Evolutionary conservation across 495 filamentous ascomycete genomes (phyloP), one percentile per base, ranked within the genome.

Genomic region (Niebla homalea): DNA sequence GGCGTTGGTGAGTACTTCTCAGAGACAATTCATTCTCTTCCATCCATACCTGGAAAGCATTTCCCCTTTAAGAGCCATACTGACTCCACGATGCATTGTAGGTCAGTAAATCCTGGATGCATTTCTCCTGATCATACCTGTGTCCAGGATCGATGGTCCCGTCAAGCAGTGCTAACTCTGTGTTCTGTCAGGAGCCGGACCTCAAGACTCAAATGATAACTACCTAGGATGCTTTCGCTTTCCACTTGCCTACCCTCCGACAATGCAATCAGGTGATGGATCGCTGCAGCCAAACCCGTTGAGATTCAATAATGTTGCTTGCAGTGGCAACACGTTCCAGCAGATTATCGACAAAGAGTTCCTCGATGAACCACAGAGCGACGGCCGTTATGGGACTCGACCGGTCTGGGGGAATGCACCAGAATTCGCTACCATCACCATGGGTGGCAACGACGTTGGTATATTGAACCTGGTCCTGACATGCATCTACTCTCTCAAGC

Each of bases 381-480:
- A 48, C 16, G 51, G 45, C 19, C 39, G 23, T 2, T 29, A 50
- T 18, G 48, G 48, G 16, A 44, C 21, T 1, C 22, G 46, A n/a
- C 52, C 52, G 36, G 39, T 7, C 8, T 54, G 52, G 52, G 52
- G 52, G 19, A 19, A 49, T 14, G n/a, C 19, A 12, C 52, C 52
- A 3, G 36, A 54, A 39, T 54, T 54, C 39, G 52, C 43, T 14
- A 54, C 52, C 29, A 16, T 54, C 12, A 43, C 52, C 15, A 56
- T 52, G 54, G 49, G 54, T 15, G 54, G 50, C 19, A 56, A 53
- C 36, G 54, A 56, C 41, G 38, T 56, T 20, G 54, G 54, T 40
- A 40, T 55, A 38, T 6, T 40, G 5, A 36, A 50, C 6, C 18
- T 56, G 20, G 36, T 52, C 32, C 12, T 18, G 5, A 47, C 37